Percentiles rank a stretch among this genome's conserved stretches.
Conservation (phyloP, 108 stramenopile species). For the Halocafeteria seosinensis region DNA sequence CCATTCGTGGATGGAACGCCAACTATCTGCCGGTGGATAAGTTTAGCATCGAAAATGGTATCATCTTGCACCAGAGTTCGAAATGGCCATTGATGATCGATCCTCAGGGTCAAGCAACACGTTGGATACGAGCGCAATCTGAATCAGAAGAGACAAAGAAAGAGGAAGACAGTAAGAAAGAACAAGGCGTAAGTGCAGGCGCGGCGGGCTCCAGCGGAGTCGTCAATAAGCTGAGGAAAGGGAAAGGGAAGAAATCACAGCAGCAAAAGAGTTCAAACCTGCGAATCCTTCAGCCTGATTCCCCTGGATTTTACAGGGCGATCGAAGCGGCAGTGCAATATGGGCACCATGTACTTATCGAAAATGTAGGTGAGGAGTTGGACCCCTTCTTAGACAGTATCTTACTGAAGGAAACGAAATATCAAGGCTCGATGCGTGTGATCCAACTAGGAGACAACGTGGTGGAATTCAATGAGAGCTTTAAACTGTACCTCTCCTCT, state of each 20-base stretch:
- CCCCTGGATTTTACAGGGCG: too few relatives aligned
- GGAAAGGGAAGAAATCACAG: too few relatives aligned
- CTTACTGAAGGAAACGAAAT: constrained; percentile 28
- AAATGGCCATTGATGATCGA: constrained; percentile 54
- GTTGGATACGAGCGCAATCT: constrained; percentile 43
- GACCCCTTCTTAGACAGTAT: constrained; percentile 40
- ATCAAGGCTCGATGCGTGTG: constrained; percentile 24
- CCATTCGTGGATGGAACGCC: constrained; percentile 44
- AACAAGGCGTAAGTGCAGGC: too few relatives aligned
- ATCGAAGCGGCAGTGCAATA: constrained; percentile 41
- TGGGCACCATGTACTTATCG: constrained; percentile 37
- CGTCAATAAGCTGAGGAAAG: too few relatives aligned
- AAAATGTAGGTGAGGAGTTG: constrained; percentile 34
- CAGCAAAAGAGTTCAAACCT: too few relatives aligned
- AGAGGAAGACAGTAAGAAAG: too few relatives aligned
- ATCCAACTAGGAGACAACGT: constrained; percentile 35
- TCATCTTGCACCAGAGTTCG: constrained; percentile 27
- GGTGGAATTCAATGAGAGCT: constrained; percentile 39
- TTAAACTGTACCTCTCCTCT: constrained; percentile 40
- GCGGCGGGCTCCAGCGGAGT: too few relatives aligned
- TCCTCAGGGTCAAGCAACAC: constrained; percentile 47
- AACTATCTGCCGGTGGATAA: constrained; percentile 35
- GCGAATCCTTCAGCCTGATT: too few relatives aligned
- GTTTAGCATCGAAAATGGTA: constrained; percentile 37
- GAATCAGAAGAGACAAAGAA: too few relatives aligned